Base-by-base conservation (phyloP, 192 early-diverging fungal species). In the Backusella tarrabulga region DNA sequence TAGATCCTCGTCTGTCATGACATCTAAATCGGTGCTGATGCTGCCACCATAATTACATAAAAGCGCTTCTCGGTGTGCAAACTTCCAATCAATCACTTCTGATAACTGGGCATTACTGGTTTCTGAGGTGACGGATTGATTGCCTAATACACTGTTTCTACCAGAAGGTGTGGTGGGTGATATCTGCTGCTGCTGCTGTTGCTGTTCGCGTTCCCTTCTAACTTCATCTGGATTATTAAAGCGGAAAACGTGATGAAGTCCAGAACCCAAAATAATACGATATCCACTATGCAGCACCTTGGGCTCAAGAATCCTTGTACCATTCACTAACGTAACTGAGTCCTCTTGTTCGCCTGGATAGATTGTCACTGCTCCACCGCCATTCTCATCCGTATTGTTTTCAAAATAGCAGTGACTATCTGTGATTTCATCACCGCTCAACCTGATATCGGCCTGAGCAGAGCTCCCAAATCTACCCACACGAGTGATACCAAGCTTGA, bases 141-240 rank as follows among this genome's bases (percentile, higher is more conserved):
- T 63, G 8, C 56, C 56, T 63, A 63, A 63, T 32, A 63, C 56
- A 63, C 63, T 66, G 12, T 67, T 66, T 8, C 46, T 34, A 60
- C 72, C 44, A 26, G 41, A 72, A 6, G 44, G 12, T 21, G 14
- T 3, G 38, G 8, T 72, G 44, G 44, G 34, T 54, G 40, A 42
- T 35, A 21, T 71, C n/a, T 34, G 44, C 41, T 44, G 60, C 29
- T 17, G 44, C 23, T 21, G 56, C n/a, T 35, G 70, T 6, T 73
- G 74, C 23, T 76, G 69, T 26, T 87, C 85, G 1, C 91, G 86
- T 77, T 93, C 92, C 36, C 84, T 79, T 11, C 94, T 87, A 1
- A 88, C 94, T 75, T 96, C 93, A 73, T 90, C 91, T 6, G 95
- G 95, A 78, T 97, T 85, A 74, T 93, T 96, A 72, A 96, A 93